Evolutionary conservation across 1,139 yeast species (phyloP), one percentile per base, ranked within the genome.

Genomic region (Candida buenavistaensis): DNA sequence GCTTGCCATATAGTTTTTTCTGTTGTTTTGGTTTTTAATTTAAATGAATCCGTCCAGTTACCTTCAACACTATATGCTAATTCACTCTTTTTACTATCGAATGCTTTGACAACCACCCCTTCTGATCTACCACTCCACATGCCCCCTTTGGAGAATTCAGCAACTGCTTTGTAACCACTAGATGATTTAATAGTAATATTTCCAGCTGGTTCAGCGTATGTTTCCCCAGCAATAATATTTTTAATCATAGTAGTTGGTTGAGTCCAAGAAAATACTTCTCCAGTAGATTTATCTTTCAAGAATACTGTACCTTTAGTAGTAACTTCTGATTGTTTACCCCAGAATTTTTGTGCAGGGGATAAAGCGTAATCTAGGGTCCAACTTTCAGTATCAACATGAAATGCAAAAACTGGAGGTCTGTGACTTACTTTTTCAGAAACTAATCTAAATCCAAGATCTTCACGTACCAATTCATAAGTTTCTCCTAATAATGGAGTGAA

Each of bases 251-350:
- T 80, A 1, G 86, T 78, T 7, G 98, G 97, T 47, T 83, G 92
- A 13, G 66, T 57, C 92, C 95, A 92, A 41, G 79, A 76, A 52
- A 80, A 86, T 4, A 72, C 69, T 50, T 86, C 95, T 4, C 90
- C 90, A 0, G 85, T 72, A 7, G 61, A 41, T 51, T 73, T 77
- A 30, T 81, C 66, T 2, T 71, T 68, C 33, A 89, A 65, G 32
- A 72, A 72, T 5, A 82, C 65, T 10, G 64, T 64, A 26, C 98
- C 98, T 35, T 75, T 78, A 44, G 88, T 87, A 32, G 76, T 75
- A 39, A 92, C 68, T 57, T 92, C 97, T 10, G 88, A 79, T 27
- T 89, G 82, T 60, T 92, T 92, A 35, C 97, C 97, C 95, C 97
- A 92, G 51, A 87, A 88, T 56, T 88, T 89, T 51, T 90, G 97